Conservation (phyloP, 805 yeast species). For the Candida chauliodis region DNA sequence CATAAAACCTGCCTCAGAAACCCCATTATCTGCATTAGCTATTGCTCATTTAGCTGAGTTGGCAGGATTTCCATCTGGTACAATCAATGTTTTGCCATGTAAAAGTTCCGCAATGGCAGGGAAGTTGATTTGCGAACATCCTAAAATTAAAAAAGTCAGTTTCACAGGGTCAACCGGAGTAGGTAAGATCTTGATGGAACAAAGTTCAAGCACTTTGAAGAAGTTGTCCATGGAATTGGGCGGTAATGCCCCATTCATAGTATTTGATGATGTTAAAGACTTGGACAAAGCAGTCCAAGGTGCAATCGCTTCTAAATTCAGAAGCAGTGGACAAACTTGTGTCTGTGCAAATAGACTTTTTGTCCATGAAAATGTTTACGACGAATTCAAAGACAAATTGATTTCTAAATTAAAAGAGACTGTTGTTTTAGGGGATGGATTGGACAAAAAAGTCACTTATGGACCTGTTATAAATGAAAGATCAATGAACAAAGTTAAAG, state of each 20-base stretch:
- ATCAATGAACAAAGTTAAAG: conserved; percentile 58
- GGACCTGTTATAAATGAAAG: conserved; percentile 71
- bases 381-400: conserved; percentile 43
- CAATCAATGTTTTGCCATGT: conserved; percentile 60
- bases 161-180: conserved; percentile 66
- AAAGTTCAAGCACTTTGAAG: conserved; percentile 54
- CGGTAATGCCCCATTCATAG: conserved; percentile 64
- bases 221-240: conserved; percentile 63
- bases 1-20: conserved; percentile 73
- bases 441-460: conserved; percentile 57
- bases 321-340: conserved; percentile 65
- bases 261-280: conserved; percentile 54
- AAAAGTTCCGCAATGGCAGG: conserved; percentile 48
- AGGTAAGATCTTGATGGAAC: conserved; percentile 58
- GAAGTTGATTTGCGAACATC: conserved; percentile 43
- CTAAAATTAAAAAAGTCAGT: conserved; percentile 49
- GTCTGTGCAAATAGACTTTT: conserved; percentile 60
- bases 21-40: conserved; percentile 73
- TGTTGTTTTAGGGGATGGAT: conserved; percentile 61
- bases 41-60: conserved; percentile 55
- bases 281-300: conserved; percentile 52
- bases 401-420: conserved; percentile 31
- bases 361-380: conserved; percentile 50
- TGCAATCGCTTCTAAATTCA: conserved; percentile 53
- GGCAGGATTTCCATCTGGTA: conserved; percentile 74